Evolutionary conservation across 129 eudicot species (phyloP).

Genomic region (Flaveria brownii): DNA sequence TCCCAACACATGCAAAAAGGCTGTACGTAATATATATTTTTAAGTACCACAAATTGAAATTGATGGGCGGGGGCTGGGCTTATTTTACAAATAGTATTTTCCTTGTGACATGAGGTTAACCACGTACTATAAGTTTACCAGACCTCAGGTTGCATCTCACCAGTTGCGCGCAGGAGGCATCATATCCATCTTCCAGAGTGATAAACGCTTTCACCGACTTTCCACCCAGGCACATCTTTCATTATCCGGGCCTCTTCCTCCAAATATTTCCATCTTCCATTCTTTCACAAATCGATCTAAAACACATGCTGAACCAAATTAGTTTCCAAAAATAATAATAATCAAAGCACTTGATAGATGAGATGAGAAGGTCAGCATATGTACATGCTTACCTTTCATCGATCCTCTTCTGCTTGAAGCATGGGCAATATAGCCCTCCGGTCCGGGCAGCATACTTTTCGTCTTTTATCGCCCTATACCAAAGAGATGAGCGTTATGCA

Average conservation of each 20-base stretch:
- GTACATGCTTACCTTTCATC: conserved; percentile 79
- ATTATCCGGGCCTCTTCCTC: conserved; percentile 93
- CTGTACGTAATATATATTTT: background rate
- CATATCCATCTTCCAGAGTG: conserved; percentile 96
- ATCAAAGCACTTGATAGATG: background rate
- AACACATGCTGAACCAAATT: background rate
- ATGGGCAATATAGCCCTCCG: conserved; percentile 86
- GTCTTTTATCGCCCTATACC: conserved; percentile 78
- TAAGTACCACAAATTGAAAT: background rate
- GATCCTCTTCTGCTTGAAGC: conserved; percentile 99
- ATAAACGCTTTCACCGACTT: conserved; percentile 93
- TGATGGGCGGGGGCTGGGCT: background rate
- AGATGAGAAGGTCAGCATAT: conserved; percentile 3
- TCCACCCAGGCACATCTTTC: conserved; percentile 99
- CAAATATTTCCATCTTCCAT: conserved; percentile 80
- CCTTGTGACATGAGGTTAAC: conserved; percentile 16
- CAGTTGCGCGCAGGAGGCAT: conserved; percentile 99
- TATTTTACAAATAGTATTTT: background rate
- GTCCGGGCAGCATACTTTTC: conserved; percentile 83
- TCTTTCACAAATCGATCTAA: conserved; percentile 93
- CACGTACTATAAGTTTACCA: conserved; percentile 61
- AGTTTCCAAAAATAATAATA: background rate
- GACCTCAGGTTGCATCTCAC: conserved; percentile 92
- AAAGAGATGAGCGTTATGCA: background rate
- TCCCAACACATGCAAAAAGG: background rate